Percentiles rank a stretch among this genome's conserved stretches.
Conservation (phyloP, 176 grass and related monocot genomes). For the Typha latifolia region DNA sequence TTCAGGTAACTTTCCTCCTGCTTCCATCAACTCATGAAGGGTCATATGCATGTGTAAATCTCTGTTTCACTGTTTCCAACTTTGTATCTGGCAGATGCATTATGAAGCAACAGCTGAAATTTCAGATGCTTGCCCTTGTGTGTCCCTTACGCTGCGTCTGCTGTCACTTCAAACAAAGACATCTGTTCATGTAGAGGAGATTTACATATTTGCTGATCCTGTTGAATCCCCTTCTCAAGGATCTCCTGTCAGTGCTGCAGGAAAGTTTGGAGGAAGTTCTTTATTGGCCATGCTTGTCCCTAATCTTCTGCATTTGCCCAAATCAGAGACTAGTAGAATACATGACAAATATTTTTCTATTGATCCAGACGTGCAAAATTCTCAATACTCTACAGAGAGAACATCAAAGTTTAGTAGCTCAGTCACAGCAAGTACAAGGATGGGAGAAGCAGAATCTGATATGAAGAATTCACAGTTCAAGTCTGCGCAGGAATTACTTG, state of each 20-base stretch:
- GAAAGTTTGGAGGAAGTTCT: slow-evolving; percentile 53
- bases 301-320: slow-evolving; percentile 61
- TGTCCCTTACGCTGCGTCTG: slow-evolving; percentile 60
- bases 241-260: slow-evolving; percentile 20
- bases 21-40: not conserved
- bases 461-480: slow-evolving; percentile 14
- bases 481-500: slow-evolving; percentile 13
- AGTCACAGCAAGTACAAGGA: slow-evolving; percentile 6
- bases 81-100: slow-evolving; percentile 43
- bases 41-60: not conserved
- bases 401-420: slow-evolving; percentile 10
- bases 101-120: slow-evolving; percentile 96
- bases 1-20: slow-evolving; percentile 32
- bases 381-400: slow-evolving; percentile 12
- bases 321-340: slow-evolving; percentile 43
- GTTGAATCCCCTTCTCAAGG: slow-evolving; percentile 36
- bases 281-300: slow-evolving; percentile 79
- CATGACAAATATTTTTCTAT: slow-evolving; percentile 44
- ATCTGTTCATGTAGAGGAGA: slow-evolving; percentile 76
- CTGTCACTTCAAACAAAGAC: slow-evolving; percentile 79
- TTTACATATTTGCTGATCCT: slow-evolving; percentile 80
- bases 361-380: slow-evolving; percentile 1
- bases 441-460: slow-evolving; percentile 4
- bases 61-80: slow-evolving; percentile 19
- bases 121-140: slow-evolving; percentile 69